Evolutionary conservation across 768 basidiomycete genomes (phyloP).

Genomic region (Rhizopogon roseolus): DNA sequence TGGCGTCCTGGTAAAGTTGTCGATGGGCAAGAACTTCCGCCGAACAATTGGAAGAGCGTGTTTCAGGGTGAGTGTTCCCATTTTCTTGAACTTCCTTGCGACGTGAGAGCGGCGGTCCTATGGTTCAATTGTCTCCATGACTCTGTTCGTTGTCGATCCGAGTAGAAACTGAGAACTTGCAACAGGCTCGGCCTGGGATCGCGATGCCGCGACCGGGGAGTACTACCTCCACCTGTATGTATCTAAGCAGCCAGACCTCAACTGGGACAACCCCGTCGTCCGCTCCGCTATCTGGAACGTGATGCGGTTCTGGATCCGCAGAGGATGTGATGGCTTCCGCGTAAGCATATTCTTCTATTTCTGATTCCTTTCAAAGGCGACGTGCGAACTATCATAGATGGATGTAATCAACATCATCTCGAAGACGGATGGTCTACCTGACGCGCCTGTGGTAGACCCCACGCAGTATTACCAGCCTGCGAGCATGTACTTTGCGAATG

Average conservation of each 20-base stretch:
- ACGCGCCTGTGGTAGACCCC: constrained; percentile 54
- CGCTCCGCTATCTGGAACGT: constrained; percentile 55
- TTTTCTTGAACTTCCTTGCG: background rate
- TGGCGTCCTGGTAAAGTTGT: constrained; percentile 61
- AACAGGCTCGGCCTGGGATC: constrained; percentile 67
- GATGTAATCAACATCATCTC: constrained; percentile 69
- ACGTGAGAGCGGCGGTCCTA: too few relatives aligned
- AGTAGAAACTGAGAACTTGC: background rate
- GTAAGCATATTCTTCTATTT: constrained; percentile 32
- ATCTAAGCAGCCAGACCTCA: constrained; percentile 67
- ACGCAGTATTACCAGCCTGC: constrained; percentile 50
- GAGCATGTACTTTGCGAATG: constrained; percentile 51
- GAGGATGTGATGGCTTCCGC: constrained; percentile 73
- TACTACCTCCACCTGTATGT: constrained; percentile 72
- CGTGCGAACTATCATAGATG: constrained; percentile 36
- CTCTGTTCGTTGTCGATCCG: background rate
- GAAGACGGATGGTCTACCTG: constrained; percentile 58
- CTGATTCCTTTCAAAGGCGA: background rate
- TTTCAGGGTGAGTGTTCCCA: constrained; percentile 49
- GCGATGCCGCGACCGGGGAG: constrained; percentile 57
- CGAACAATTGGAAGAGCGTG: constrained; percentile 69
- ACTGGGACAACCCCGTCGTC: constrained; percentile 69
- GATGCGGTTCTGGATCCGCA: constrained; percentile 72
- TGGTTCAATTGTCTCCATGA: background rate
- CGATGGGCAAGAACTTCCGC: constrained; percentile 51